These are phyloP conservation scores for Friedmanniomyces simplex DNA, from an alignment of 495 filamentous ascomycete genomes.

Conservation along the genomic window DNA sequence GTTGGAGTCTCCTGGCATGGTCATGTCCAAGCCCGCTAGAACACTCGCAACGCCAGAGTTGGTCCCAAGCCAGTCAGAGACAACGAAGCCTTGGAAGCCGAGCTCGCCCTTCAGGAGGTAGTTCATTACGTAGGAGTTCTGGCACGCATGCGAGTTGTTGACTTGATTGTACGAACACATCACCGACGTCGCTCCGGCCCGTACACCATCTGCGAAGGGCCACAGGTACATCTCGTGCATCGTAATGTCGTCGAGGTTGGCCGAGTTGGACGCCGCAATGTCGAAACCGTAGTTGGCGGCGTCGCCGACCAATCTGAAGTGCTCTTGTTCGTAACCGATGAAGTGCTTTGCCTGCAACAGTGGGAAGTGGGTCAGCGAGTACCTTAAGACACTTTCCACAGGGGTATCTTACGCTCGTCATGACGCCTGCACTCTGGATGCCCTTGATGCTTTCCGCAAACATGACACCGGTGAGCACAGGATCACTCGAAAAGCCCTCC, in stretches of 20 bases:
- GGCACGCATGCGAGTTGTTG: constrained; percentile 61
- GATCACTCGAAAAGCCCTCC: constrained; percentile 42
- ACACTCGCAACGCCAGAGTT: constrained; percentile 68
- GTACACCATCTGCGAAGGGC: no score
- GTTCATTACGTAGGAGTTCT: constrained; percentile 66
- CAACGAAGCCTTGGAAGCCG: no score
- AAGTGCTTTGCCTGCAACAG: constrained; percentile 27
- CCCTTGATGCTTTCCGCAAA: constrained; percentile 29
- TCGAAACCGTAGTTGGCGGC: not conserved
- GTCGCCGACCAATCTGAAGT: constrained; percentile 57
- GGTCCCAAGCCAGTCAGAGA: constrained; percentile 85
- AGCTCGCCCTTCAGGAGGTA: constrained; percentile 76
- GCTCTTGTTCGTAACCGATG: constrained; percentile 35
- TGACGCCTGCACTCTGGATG: constrained; percentile 32
- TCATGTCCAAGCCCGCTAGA: constrained; percentile 85
- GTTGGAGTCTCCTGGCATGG: constrained; percentile 77
- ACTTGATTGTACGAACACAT: constrained; percentile 84
- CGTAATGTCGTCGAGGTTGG: constrained; percentile 97
- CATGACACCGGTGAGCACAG: constrained; percentile 32
- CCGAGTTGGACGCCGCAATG: constrained; percentile 35
- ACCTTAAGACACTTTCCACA: not conserved
- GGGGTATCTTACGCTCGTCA: constrained; percentile 22
- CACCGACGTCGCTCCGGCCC: no score
- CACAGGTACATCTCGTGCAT: no score
- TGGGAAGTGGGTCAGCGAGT: not conserved